Percentiles rank a stretch among this genome's conserved stretches.
Conservation (phyloP, 805 yeast species). For the Candida yuanshanica region DNA sequence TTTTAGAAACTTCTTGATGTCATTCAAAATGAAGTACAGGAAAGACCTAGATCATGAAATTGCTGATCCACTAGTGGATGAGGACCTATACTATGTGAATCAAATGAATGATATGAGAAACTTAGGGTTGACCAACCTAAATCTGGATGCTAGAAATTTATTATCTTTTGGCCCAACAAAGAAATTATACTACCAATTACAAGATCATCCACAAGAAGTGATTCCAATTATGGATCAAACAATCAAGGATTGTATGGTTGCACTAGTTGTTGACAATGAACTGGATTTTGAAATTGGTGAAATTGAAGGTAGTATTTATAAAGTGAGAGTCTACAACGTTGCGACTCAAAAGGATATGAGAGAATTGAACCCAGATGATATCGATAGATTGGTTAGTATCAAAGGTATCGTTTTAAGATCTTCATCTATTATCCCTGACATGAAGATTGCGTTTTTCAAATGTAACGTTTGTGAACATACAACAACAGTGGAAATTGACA, state of each 20-base stretch:
- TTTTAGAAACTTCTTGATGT: constrained; percentile 78
- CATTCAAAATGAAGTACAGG: constrained; percentile 75
- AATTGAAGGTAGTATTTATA: constrained; percentile 76
- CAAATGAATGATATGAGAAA: constrained; percentile 69
- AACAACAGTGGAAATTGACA: constrained; percentile 82
- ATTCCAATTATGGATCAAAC: constrained; percentile 98
- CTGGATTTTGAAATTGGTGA: constrained; percentile 50
- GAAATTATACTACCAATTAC: constrained; percentile 76
- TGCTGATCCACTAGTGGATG: constrained; percentile 50
- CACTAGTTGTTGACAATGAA: constrained; percentile 52
- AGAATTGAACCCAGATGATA: constrained; percentile 88
- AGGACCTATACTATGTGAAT: constrained; percentile 66
- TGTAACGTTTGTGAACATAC: constrained; percentile 95
- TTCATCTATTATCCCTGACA: constrained; percentile 91
- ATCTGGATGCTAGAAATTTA: constrained; percentile 77
- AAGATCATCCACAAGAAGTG: constrained; percentile 94
- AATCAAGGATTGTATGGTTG: constrained; percentile 81
- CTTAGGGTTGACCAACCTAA: constrained; percentile 75
- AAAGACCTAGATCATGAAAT: constrained; percentile 36
- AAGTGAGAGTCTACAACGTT: constrained; percentile 85
- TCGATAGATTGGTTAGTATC: constrained; percentile 85
- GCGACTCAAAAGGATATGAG: constrained; percentile 77
- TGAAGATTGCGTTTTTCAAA: constrained; percentile 94
- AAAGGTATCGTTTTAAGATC: constrained; percentile 88
- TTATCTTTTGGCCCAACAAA: constrained; percentile 69